Evolutionary conservation across 139 green algal species (phyloP).

Genomic region (Nannochloris sp.): DNA sequence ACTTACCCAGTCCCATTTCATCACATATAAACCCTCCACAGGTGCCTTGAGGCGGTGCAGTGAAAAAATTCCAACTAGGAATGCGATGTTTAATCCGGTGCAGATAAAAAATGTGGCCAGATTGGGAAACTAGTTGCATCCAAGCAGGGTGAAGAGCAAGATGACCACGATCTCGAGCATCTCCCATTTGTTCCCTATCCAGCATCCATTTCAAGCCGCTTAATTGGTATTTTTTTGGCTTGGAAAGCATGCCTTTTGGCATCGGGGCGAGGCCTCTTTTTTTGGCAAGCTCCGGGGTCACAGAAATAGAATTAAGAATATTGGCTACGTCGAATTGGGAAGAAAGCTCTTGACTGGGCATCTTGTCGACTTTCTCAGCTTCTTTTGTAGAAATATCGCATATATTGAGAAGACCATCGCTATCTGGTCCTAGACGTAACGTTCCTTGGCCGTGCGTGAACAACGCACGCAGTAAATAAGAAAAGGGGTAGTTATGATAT

Average conservation of each 20-base stretch:
- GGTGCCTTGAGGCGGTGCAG: constrained; percentile 24
- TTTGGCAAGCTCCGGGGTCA: no score
- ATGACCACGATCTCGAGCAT: constrained; percentile 33
- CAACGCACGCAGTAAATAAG: no score
- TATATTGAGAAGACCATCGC: no score
- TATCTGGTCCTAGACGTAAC: no score
- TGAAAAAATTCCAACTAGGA: constrained; percentile 10
- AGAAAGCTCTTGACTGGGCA: no score
- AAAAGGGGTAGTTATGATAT: no score
- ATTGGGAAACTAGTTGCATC: constrained; percentile 40
- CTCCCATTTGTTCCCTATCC: constrained; percentile 35
- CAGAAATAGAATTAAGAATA: no score
- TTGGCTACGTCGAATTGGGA: no score
- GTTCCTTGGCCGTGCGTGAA: no score
- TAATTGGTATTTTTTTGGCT: constrained; percentile 50
- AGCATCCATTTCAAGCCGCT: constrained; percentile 57
- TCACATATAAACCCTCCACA: constrained; percentile 55
- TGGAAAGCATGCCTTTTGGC: background rate
- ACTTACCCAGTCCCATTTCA: constrained; percentile 51
- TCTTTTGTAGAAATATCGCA: no score
- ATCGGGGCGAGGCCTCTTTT: background rate
- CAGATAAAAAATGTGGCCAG: constrained; percentile 29
- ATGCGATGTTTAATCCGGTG: constrained; percentile 3
- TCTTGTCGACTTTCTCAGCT: no score
- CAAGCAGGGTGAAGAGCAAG: constrained; percentile 46